Evolutionary conservation across 352 stramenopile species (phyloP), one percentile per base, ranked within the genome.

Genomic region (Globisporangium acanthophoron): DNA sequence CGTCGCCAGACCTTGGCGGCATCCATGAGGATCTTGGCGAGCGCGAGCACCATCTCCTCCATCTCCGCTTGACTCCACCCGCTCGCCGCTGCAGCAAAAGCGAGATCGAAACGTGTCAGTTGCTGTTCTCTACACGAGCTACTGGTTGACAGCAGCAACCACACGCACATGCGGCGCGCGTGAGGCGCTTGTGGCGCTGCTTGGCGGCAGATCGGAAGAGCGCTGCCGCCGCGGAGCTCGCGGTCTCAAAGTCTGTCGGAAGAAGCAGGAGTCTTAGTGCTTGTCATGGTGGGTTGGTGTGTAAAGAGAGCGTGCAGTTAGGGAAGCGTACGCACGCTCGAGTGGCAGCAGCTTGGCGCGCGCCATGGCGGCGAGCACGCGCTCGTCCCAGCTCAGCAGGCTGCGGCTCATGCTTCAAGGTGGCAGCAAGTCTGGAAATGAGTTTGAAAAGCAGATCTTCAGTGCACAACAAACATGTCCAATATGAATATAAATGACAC

Each of bases 21-120:
- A 16, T 92, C 83, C 71, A 89, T 88, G 47, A 92, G 62, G 49
- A 90, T 76, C 66, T 89, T 87, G n/a, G 77, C 76, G 16, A 92
- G 48, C 6, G 76, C 78, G 3, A 87, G 65, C 24, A 90, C 78
- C 0, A 69, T 66, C 5, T 73, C 61, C 39, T 92, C 83, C 41
- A 83, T 71, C 57, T 79, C 61, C 35, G 81, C 59, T 7, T 60
- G 31, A n/a, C 74, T 71, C 80, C 81, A 90, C 44, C 83, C 83
- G 12, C 69, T 78, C 5, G 70, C 62, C 53, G 77, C 83, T 92
- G 52, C 11, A 37, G 33, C 33, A 11, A 37, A 37, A 1, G 3
- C 6, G 3, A 37, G 33, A 37, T 2, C 6, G 6, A 37, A 37
- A 37, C 33, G 24, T 27, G 13, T 46, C 40, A 46, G 40, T 5